Conservation (phyloP, 768 basidiomycete genomes). For the Leccinum truebloodii region DNA sequence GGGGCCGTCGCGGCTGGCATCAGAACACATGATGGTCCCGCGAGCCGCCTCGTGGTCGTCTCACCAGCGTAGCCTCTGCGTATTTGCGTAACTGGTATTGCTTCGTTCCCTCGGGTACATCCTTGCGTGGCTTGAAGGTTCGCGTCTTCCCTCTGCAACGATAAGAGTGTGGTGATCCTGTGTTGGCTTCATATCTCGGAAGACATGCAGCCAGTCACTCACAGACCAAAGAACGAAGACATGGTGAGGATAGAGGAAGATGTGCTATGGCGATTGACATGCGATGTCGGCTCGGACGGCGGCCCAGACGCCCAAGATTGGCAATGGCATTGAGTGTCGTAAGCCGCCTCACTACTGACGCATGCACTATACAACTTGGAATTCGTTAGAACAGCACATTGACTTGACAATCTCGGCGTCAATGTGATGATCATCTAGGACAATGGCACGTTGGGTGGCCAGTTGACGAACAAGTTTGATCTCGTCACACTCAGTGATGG, state of each 20-base stretch:
- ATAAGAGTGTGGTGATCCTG: constrained; percentile 4
- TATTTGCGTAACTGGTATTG: constrained; percentile 98
- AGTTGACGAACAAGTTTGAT: background rate
- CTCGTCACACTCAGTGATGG: background rate
- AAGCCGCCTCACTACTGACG: constrained; percentile 5
- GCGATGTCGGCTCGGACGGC: constrained; percentile 4
- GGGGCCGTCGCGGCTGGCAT: constrained; percentile 6
- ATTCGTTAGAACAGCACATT: background rate
- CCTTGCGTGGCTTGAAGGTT: constrained; percentile 95
- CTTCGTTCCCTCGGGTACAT: constrained; percentile 94
- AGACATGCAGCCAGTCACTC: constrained; percentile 34
- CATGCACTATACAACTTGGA: background rate
- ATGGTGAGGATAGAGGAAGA: constrained; percentile 39
- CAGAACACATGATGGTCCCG: constrained; percentile 11
- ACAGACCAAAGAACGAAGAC: constrained; percentile 92
- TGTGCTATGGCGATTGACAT: constrained; percentile 6
- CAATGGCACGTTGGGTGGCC: background rate
- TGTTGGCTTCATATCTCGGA: constrained; percentile 13
- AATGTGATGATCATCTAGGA: constrained; percentile 1
- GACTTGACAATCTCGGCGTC: background rate
- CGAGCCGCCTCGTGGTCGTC: background rate
- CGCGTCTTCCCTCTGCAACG: constrained; percentile 79
- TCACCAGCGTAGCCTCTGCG: constrained; percentile 90
- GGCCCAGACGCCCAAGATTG: constrained; percentile 13
- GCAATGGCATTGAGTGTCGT: constrained; percentile 4